A percentile compares a stretch with the other conserved stretches of the same genome.
These are phyloP conservation scores for Rhynchosporium agropyri DNA, from an alignment of 2,329 filamentous ascomycete genomes.

Conservation along the genomic window DNA sequence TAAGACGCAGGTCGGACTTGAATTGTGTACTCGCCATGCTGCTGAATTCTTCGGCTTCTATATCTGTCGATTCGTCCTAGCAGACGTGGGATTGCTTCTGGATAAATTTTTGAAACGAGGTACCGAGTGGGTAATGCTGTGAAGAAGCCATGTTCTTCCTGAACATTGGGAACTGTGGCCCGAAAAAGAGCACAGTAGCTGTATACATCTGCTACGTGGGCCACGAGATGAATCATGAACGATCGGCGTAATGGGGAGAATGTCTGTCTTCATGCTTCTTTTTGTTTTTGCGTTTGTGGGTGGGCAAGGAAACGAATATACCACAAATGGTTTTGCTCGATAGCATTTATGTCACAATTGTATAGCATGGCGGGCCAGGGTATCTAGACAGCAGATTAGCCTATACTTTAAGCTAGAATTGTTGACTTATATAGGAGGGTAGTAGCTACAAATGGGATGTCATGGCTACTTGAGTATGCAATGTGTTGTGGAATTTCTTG, in stretches of 20 bases:
- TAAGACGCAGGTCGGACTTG: conserved; percentile 91
- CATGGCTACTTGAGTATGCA: too few species aligned
- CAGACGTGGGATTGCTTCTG: conserved; percentile 79
- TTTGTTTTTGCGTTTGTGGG: neutral
- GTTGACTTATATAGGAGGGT: neutral
- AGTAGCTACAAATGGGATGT: neutral
- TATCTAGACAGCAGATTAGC: conserved; percentile 15
- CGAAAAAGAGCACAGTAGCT: too few species aligned
- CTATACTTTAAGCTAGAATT: conserved; percentile 7
- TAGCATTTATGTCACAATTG: conserved; percentile 12
- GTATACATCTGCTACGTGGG: neutral
- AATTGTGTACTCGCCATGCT: conserved; percentile 89
- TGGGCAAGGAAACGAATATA: neutral
- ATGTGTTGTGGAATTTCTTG: too few species aligned
- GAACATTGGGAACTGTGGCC: too few species aligned
- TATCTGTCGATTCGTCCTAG: conserved; percentile 90
- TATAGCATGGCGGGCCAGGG: conserved; percentile 16
- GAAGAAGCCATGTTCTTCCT: conserved; percentile 13
- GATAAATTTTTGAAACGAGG: conserved; percentile 98
- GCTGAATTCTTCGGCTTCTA: conserved; percentile 98
- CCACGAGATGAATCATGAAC: conserved; percentile 10
- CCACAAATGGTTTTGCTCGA: conserved; percentile 8
- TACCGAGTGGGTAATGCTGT: conserved; percentile 82
- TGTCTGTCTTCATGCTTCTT: neutral
- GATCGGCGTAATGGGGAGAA: conserved; percentile 5